Evolutionary conservation across 2,329 filamentous ascomycete genomes (phyloP).

Genomic region (Colletotrichum sp.): DNA sequence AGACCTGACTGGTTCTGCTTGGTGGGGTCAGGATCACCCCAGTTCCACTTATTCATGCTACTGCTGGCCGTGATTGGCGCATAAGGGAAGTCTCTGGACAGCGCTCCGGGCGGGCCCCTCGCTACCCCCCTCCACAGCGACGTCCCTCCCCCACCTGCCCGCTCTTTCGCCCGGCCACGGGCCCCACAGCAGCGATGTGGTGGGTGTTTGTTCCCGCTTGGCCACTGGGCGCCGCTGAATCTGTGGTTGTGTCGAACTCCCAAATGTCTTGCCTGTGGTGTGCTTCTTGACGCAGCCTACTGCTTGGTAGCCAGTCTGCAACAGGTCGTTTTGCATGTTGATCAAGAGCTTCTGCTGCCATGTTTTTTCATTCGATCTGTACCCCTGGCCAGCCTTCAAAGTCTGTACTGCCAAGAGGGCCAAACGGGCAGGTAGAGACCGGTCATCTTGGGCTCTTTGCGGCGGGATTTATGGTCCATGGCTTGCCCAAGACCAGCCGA

Average conservation of each 20-base stretch:
- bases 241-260: neutral
- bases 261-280: neutral
- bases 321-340: neutral
- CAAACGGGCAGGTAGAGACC: neutral
- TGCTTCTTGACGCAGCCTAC: neutral
- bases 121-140: neutral
- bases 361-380: neutral
- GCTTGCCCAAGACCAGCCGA: constrained; percentile 2
- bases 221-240: neutral
- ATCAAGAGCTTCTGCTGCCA: constrained; percentile 4
- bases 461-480: neutral
- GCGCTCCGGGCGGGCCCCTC: neutral
- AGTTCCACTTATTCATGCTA: neutral
- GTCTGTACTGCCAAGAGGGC: neutral
- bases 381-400: neutral
- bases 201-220: neutral
- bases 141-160: constrained; percentile 2
- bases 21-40: neutral
- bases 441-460: neutral
- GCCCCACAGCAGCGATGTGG: constrained; percentile 3
- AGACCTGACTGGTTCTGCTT: neutral
- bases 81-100: neutral
- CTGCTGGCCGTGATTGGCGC: neutral
- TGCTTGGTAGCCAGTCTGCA: neutral
- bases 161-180: constrained; percentile 9